phyloP scores from a whole-genome alignment of 2,329 filamentous ascomycete species.

The Fusarium sp. region DNA sequence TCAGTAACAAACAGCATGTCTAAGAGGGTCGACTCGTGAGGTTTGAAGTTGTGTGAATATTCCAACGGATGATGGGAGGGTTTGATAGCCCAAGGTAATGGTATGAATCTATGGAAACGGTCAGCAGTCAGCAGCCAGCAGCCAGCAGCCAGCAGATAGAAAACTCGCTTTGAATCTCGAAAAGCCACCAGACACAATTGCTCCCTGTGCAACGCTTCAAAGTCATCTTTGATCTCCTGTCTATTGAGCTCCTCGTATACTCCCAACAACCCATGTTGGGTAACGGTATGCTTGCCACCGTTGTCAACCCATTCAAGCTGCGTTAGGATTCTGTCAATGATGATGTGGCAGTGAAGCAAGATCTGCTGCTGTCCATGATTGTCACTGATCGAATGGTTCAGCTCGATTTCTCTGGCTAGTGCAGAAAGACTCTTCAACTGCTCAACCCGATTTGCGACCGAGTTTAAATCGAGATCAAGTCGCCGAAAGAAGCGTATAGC shows the following conservation, averaged over 20 bases:
- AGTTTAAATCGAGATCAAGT: not conserved
- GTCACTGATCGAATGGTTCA: not conserved
- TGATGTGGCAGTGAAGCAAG: not conserved
- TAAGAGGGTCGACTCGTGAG: not conserved
- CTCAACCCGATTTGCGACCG: not conserved
- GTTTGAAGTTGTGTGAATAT: constrained; percentile 1
- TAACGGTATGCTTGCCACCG: not conserved
- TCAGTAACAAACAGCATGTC: constrained; percentile 3
- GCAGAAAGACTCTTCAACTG: not conserved
- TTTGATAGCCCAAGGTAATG: not conserved
- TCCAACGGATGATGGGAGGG: not conserved
- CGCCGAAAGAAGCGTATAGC: constrained; percentile 7
- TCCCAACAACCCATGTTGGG: not conserved
- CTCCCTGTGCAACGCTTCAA: constrained; percentile 1
- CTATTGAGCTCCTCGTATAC: constrained; percentile 2
- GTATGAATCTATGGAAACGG: not conserved
- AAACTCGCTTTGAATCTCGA: not conserved
- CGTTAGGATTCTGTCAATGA: not conserved
- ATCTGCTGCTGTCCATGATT: not conserved
- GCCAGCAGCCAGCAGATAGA: fast-evolving
- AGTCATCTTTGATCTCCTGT: not conserved
- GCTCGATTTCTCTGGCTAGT: not conserved
- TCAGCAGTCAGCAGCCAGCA: too few relatives aligned
- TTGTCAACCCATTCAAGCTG: not conserved
- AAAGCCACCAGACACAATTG: not conserved